Percentiles rank a stretch among this genome's conserved stretches.
Evolutionary conservation across 495 filamentous ascomycete species (phyloP).

Genomic region (Opeltia flavorubescens): DNA sequence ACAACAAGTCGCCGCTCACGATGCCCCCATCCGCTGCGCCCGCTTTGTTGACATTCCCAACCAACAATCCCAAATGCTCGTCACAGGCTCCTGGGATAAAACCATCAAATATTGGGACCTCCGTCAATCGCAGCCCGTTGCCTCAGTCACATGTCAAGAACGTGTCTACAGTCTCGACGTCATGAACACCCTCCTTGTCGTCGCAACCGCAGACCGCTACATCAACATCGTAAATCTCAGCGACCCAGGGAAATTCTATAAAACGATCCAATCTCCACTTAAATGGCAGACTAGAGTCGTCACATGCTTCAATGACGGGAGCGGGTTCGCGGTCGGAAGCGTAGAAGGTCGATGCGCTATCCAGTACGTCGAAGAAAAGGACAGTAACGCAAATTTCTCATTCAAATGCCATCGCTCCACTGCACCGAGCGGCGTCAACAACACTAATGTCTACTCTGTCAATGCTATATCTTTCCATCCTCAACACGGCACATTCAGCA

Average conservation of each 20-base stretch:
- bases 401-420: constrained; percentile 89
- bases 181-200: constrained; percentile 59
- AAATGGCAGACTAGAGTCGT: constrained; percentile 82
- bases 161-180: constrained; percentile 82
- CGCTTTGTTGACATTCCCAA: constrained; percentile 55
- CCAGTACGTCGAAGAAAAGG: constrained; percentile 79
- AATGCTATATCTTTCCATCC: constrained; percentile 87
- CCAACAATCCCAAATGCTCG: constrained; percentile 47
- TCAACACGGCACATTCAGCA: constrained; percentile 76
- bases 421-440: constrained; percentile 43
- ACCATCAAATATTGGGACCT: constrained; percentile 94
- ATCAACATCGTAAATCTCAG: constrained; percentile 76
- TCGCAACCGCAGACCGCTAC: constrained; percentile 77
- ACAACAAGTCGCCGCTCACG: constrained; percentile 61
- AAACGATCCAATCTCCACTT: constrained; percentile 69
- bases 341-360: constrained; percentile 85
- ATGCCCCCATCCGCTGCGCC: constrained; percentile 62
- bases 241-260: constrained; percentile 64
- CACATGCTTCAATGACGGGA: constrained; percentile 70
- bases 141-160: constrained; percentile 53
- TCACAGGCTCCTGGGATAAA: constrained; percentile 93
- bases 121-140: constrained; percentile 48
- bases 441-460: constrained; percentile 74
- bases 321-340: constrained; percentile 73
- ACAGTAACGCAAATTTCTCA: constrained; percentile 67